Base-by-base conservation (phyloP, 176 grass and related monocot genomes). In the sorghum (Sorghum bicolor) region DNA sequence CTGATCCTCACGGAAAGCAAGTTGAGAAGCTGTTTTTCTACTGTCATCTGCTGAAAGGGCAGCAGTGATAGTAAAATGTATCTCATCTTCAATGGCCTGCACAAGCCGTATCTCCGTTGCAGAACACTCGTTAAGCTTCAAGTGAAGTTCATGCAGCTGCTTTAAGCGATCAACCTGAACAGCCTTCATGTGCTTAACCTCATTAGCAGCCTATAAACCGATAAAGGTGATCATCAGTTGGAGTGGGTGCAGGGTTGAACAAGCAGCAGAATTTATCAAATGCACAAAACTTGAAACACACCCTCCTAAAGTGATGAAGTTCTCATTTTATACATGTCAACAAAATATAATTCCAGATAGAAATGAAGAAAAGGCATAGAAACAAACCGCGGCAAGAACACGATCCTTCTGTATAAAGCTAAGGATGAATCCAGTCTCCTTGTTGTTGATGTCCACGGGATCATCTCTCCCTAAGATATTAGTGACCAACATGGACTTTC, bases 381-480 rank as follows among this genome's bases (percentile, higher is more conserved):
- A 31, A 91, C 89, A 80, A 58, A 95, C 96, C 64, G 82, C 78
- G 25, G 91, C 77, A 72, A 95, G 76, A 89, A 98, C 93, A 28
- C 96, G 87, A 57, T 98, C 93, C 80, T 93, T 98, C 78, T 93
- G 96, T 88, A 98, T 74, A 86, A 95, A 85, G 82, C 86, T 93
- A 87, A 95, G 90, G 85, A 95, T 85, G 77, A 93, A 98, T 50
- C 91, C 91, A 80, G 84, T 81, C 76, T 93, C 96, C 74, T 84
- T 93, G 45, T 89, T 93, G 80, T 88, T 95, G 79, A 65, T 69
- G 62, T 86, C 80, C 44, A 85, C 57, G 30, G 86, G 87, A 88
- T 95, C 93, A 58, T 90, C 94, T 86, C 81, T 84, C 22, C 87
- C 91, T 74, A 88, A 75, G 67, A 98, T 98, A 91, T 75, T 93